Conservation (phyloP, 1,284 basidiomycete species). For the Moniliella sp. region DNA sequence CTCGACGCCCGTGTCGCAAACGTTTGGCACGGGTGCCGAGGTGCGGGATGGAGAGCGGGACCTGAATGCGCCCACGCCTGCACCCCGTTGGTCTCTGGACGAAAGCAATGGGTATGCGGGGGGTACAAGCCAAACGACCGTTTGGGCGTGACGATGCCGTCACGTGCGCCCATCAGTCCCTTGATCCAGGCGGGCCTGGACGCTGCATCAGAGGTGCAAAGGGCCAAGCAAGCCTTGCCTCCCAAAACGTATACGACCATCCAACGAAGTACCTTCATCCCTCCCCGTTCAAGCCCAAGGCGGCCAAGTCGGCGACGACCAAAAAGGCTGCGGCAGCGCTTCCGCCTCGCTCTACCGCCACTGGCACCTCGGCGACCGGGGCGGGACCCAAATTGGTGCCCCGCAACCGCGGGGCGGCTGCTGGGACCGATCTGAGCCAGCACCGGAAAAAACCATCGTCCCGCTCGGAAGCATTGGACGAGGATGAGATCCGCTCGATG, state of each 20-base stretch:
- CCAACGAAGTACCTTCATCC: constrained; percentile 11
- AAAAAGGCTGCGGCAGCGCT: too few species aligned
- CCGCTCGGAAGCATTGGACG: constrained; percentile 17
- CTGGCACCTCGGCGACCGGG: not conserved
- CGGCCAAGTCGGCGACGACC: not conserved
- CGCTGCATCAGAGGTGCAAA: constrained; percentile 23
- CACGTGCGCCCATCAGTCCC: constrained; percentile 20
- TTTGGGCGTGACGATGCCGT: constrained; percentile 19
- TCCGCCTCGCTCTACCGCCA: too few species aligned
- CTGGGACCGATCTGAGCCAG: not conserved
- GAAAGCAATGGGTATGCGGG: too few species aligned
- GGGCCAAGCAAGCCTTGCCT: constrained; percentile 20
- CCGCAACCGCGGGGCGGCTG: not conserved
- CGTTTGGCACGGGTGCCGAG: not conserved
- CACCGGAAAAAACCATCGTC: constrained; percentile 1
- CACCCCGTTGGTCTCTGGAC: too few species aligned
- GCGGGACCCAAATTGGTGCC: not conserved
- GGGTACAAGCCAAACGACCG: too few species aligned
- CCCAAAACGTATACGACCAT: constrained; percentile 31
- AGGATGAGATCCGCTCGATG: too few species aligned
- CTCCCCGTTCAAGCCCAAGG: not conserved
- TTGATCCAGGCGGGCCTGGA: constrained; percentile 32
- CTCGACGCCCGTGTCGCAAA: constrained; percentile 2
- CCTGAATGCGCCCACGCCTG: too few species aligned
- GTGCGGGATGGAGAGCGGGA: too few species aligned